These are phyloP conservation scores for Tetradesmus obliquus DNA, from an alignment of 139 green algal genomes.

Conservation along the genomic window DNA sequence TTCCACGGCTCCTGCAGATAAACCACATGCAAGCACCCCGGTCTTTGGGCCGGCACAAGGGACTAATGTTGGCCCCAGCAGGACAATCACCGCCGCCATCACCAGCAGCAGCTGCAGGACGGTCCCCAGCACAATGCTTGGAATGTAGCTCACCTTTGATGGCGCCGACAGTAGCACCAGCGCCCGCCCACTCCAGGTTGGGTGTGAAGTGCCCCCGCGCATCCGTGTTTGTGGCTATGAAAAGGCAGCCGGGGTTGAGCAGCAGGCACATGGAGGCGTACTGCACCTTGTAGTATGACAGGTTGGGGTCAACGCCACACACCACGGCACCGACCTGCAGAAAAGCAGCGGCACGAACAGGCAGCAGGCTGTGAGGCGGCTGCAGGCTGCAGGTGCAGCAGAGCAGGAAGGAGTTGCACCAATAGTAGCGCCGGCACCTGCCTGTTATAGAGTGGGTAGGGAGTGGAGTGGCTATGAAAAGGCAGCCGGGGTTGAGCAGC, in stretches of 20 bases:
- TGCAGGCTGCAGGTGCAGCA: background rate
- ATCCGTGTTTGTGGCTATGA: slow-evolving; percentile 97
- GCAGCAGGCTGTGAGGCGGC: background rate
- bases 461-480: slow-evolving; percentile 98
- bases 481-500: slow-evolving; percentile 90
- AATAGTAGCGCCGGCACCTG: slow-evolving; percentile 93
- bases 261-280: slow-evolving; percentile 92
- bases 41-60: too few relatives aligned
- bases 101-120: too few relatives aligned
- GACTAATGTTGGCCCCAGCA: too few relatives aligned
- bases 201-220: slow-evolving; percentile 95
- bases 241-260: slow-evolving; percentile 93
- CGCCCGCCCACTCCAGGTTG: slow-evolving; percentile 95
- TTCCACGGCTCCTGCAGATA: too few relatives aligned
- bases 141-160: slow-evolving; percentile 66
- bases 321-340: slow-evolving; percentile 47
- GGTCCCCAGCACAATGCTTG: background rate
- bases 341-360: background rate
- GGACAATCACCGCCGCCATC: too few relatives aligned
- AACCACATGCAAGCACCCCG: too few relatives aligned
- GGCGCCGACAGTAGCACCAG: slow-evolving; percentile 92
- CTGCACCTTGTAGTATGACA: slow-evolving; percentile 67
- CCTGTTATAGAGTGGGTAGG: slow-evolving; percentile 94
- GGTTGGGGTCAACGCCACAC: slow-evolving; percentile 37
- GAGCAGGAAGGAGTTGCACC: slow-evolving; percentile 59